A percentile compares a stretch with the other conserved stretches of the same genome.
Evolutionary conservation across 2,329 filamentous ascomycete species (phyloP).

Genomic region (Fusarium stilboides): DNA sequence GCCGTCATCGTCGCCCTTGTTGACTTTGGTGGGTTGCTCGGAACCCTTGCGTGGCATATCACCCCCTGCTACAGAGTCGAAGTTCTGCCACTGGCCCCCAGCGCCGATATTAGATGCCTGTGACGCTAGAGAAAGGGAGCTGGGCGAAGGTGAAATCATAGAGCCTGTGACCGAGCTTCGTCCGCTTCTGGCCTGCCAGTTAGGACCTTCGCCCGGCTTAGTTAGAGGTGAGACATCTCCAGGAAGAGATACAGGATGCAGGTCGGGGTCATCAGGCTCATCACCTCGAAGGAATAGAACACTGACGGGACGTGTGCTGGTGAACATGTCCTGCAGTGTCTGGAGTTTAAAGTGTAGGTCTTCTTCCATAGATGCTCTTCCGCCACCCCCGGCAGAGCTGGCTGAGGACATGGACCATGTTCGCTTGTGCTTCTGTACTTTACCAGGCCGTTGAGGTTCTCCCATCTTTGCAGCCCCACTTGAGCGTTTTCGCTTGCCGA

Average conservation of each 20-base stretch:
- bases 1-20: constrained; percentile 72
- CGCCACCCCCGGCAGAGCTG: constrained; percentile 68
- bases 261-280: constrained; percentile 83
- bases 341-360: constrained; percentile 85
- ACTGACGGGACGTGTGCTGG: constrained; percentile 83
- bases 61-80: constrained; percentile 66
- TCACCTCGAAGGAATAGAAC: constrained; percentile 83
- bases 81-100: constrained; percentile 70
- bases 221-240: constrained; percentile 76
- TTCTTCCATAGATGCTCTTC: constrained; percentile 74
- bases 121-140: constrained; percentile 74
- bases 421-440: constrained; percentile 89
- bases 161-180: constrained; percentile 73
- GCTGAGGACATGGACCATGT: constrained; percentile 95
- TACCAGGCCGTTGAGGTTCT: constrained; percentile 77
- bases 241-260: constrained; percentile 80
- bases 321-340: constrained; percentile 89
- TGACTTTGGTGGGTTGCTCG: constrained; percentile 68
- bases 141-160: constrained; percentile 77
- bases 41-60: constrained; percentile 65
- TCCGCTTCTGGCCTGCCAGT: constrained; percentile 68
- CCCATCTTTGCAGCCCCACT: constrained; percentile 64
- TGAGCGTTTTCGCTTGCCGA: constrained; percentile 74
- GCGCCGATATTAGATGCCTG: constrained; percentile 63
- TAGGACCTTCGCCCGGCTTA: constrained; percentile 64